Evolutionary conservation across 176 grass and related monocot species (phyloP).

Genomic region (Saccharum spontaneum): DNA sequence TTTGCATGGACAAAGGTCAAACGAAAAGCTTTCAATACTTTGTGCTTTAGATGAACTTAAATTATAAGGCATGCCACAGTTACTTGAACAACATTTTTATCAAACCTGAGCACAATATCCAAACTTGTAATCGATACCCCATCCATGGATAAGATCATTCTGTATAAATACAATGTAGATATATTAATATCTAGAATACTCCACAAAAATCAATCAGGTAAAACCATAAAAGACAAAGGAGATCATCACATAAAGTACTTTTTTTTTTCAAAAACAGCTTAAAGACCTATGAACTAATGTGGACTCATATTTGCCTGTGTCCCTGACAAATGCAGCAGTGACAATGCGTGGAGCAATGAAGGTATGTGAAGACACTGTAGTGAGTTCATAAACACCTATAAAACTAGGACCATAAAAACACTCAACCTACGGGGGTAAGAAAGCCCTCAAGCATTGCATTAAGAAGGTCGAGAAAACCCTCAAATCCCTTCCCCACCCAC

Average conservation of each 20-base stretch:
- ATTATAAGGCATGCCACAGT: conserved; percentile 6
- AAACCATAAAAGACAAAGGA: conserved; percentile 10
- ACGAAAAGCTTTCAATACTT: background rate
- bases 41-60: background rate
- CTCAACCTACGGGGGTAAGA: background rate
- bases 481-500: background rate
- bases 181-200: conserved; percentile 18
- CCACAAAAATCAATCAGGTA: background rate
- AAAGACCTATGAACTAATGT: background rate
- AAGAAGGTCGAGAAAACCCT: no score
- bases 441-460: no score
- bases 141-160: conserved; percentile 93
- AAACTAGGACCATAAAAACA: background rate
- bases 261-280: background rate
- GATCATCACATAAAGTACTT: background rate
- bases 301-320: background rate
- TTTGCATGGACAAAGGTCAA: background rate
- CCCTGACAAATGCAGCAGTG: conserved; percentile 6
- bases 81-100: conserved; percentile 18
- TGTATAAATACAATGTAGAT: conserved; percentile 42
- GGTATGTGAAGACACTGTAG: background rate
- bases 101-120: conserved; percentile 93
- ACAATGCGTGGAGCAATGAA: background rate
- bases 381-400: conserved; percentile 4
- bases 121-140: conserved; percentile 95